Percentiles rank a stretch among this genome's conserved stretches.
Evolutionary conservation across 148 eudicot species (phyloP).

Genomic region (Fagopyrum tataricum): DNA sequence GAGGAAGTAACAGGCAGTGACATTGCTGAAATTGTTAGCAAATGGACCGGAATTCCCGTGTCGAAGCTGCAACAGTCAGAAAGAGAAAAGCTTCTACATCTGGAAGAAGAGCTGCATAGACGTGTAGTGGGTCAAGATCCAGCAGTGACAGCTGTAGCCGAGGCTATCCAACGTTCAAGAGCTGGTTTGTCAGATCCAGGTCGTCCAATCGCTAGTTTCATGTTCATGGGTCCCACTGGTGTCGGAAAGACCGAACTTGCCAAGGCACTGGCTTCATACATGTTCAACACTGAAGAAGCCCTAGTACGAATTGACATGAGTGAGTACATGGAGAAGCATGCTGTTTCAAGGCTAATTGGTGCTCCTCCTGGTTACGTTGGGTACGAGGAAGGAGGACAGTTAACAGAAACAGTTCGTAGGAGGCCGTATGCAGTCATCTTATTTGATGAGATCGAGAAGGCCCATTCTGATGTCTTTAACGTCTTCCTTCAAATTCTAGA

Average conservation of each 20-base stretch:
- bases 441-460: slow-evolving; percentile 92
- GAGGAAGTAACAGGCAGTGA: slow-evolving; percentile 87
- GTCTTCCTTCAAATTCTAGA: slow-evolving; percentile 82
- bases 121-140: slow-evolving; percentile 94
- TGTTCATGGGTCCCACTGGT: slow-evolving; percentile 98
- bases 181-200: slow-evolving; percentile 96
- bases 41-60: slow-evolving; percentile 98
- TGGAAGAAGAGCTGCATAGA: slow-evolving; percentile 86
- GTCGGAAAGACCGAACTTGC: slow-evolving; percentile 97
- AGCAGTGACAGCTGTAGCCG: slow-evolving; percentile 81
- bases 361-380: slow-evolving; percentile 96
- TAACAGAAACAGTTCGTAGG: slow-evolving; percentile 75
- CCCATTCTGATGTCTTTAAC: slow-evolving; percentile 80
- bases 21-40: slow-evolving; percentile 94
- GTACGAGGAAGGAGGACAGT: slow-evolving; percentile 86
- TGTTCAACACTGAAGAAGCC: slow-evolving; percentile 89
- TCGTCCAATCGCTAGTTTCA: slow-evolving; percentile 88
- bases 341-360: slow-evolving; percentile 76
- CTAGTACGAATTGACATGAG: slow-evolving; percentile 94
- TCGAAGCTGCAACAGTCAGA: slow-evolving; percentile 91
- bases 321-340: slow-evolving; percentile 88
- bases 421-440: slow-evolving; percentile 83
- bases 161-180: slow-evolving; percentile 93
- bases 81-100: slow-evolving; percentile 69
- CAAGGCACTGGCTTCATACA: slow-evolving; percentile 68